Evolutionary conservation across 1,139 yeast genomes (phyloP).

Genomic region (Yarrowia galli): DNA sequence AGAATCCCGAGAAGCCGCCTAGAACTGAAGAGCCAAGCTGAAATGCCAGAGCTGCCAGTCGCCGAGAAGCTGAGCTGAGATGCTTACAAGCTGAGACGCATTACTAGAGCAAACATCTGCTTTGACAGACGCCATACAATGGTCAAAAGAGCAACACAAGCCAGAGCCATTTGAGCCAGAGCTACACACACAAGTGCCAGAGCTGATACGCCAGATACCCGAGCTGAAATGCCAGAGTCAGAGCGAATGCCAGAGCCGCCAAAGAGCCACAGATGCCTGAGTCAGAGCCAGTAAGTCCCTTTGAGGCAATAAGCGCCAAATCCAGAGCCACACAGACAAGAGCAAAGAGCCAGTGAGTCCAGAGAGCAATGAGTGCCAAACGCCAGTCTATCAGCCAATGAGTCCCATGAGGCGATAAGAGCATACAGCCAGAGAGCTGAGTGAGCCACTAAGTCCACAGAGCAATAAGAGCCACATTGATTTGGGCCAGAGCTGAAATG

Average conservation of each 20-base stretch:
- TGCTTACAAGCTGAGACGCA: constrained; percentile 7
- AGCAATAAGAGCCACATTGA: neutral
- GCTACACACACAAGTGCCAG: neutral
- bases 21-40: constrained; percentile 20
- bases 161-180: constrained; percentile 3
- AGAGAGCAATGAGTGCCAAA: constrained; percentile 1
- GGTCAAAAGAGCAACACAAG: constrained; percentile 4
- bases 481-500: neutral
- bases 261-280: neutral
- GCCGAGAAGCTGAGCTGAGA: constrained; percentile 7
- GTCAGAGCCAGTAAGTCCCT: constrained; percentile 12
- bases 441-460: neutral
- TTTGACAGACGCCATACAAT: neutral
- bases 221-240: constrained; percentile 1
- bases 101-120: constrained; percentile 11
- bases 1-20: constrained; percentile 6
- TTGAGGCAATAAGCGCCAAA: constrained; percentile 11
- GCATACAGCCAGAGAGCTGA: neutral
- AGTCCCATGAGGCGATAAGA: neutral
- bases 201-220: neutral
- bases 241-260: constrained; percentile 11
- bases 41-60: constrained; percentile 18
- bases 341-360: constrained; percentile 8
- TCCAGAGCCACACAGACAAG: constrained; percentile 7
- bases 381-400: neutral